Evolutionary conservation across 768 basidiomycete species (phyloP).

Genomic region (Kwoniella heveanensis): DNA sequence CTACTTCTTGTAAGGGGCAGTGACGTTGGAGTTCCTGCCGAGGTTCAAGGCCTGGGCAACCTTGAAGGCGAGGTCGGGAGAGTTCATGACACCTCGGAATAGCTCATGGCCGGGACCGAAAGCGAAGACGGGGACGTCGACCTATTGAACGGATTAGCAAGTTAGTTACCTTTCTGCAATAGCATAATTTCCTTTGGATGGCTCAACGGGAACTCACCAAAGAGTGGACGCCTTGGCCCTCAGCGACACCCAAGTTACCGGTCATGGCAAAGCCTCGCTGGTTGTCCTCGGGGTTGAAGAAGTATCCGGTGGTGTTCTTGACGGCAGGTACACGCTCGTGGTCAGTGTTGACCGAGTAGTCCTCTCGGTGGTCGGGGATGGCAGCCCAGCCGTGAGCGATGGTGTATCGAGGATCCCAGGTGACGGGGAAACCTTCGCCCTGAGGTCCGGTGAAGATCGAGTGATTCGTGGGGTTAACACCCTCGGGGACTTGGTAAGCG

Average conservation of each 20-base stretch:
- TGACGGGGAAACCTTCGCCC: slow-evolving; percentile 54
- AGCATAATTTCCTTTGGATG: too few relatives aligned
- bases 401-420: slow-evolving; percentile 58
- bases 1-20: slow-evolving; percentile 30
- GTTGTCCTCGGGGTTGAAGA: slow-evolving; percentile 54
- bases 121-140: slow-evolving; percentile 55
- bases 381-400: slow-evolving; percentile 50
- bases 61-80: slow-evolving; percentile 53
- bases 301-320: slow-evolving; percentile 38
- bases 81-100: slow-evolving; percentile 54
- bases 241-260: slow-evolving; percentile 50
- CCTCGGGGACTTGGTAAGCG: slow-evolving; percentile 53
- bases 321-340: slow-evolving; percentile 52
- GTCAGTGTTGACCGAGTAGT: slow-evolving; percentile 36
- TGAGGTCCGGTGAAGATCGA: slow-evolving; percentile 44
- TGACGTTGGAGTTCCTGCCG: slow-evolving; percentile 41
- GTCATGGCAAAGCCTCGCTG: slow-evolving; percentile 53
- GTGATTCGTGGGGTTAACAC: slow-evolving; percentile 43
- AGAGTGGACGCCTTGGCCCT: slow-evolving; percentile 56
- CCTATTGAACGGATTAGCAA: slow-evolving; percentile 16
- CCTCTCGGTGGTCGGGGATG: slow-evolving; percentile 50
- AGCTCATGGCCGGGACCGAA: slow-evolving; percentile 53
- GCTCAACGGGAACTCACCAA: too few relatives aligned
- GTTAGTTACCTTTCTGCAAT: too few relatives aligned
- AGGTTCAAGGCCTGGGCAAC: slow-evolving; percentile 54